Evolutionary conservation across 2,329 filamentous ascomycete genomes (phyloP).

Genomic region (Teratosphaeria destructans): DNA sequence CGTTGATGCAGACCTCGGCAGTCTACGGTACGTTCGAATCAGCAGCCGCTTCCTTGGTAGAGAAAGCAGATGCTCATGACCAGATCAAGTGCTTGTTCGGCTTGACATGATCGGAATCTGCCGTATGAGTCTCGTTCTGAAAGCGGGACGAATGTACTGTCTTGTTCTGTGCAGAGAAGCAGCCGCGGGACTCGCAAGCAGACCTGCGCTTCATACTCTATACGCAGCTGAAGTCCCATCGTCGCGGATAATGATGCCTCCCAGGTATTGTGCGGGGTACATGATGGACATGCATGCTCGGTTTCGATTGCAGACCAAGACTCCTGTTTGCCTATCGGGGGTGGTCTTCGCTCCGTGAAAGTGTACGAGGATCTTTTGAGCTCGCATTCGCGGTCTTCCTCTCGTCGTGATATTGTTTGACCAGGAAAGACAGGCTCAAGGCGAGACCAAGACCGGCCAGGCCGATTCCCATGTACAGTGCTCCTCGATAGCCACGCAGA

Average conservation of each 20-base stretch:
- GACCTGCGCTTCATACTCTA: background rate
- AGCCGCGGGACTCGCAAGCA: background rate
- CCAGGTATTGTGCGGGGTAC: background rate
- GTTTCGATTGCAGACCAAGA: background rate
- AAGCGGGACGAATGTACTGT: background rate
- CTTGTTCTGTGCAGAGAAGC: background rate
- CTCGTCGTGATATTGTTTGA: constrained; percentile 9
- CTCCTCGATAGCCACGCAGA: constrained; percentile 31
- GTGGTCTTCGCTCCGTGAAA: background rate
- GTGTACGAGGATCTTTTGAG: background rate
- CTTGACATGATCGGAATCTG: constrained; percentile 2
- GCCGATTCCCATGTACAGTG: constrained; percentile 31
- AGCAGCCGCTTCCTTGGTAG: background rate
- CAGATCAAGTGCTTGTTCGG: constrained; percentile 11
- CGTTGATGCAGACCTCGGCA: constrained; percentile 24
- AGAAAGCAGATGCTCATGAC: background rate
- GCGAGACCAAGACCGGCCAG: constrained; percentile 19
- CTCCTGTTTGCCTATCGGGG: background rate
- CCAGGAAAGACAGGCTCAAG: constrained; percentile 19
- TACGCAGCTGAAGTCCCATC: background rate
- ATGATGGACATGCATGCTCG: background rate
- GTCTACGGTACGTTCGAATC: constrained; percentile 6
- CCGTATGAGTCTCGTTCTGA: background rate
- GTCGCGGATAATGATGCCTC: background rate
- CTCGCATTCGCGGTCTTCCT: background rate